Evolutionary conservation across 805 yeast genomes (phyloP).

Genomic region (Spathaspora arborariae): DNA sequence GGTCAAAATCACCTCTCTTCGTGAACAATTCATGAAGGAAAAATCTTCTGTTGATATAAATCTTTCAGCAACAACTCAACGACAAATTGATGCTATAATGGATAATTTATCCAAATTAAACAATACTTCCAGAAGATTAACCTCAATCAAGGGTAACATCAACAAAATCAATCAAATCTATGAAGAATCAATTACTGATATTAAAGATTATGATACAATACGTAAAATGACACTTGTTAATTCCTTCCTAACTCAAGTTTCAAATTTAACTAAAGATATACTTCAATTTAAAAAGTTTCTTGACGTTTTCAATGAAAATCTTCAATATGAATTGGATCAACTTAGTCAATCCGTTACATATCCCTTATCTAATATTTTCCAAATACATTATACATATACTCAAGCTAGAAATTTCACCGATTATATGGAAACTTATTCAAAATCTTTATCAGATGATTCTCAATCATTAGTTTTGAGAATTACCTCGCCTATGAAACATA

Average conservation of each 20-base stretch:
- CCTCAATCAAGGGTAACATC: slow-evolving; percentile 36
- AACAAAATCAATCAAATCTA: slow-evolving; percentile 48
- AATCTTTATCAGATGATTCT: slow-evolving; percentile 53
- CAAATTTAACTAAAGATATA: slow-evolving; percentile 60
- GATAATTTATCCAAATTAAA: slow-evolving; percentile 50
- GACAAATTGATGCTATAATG: slow-evolving; percentile 55
- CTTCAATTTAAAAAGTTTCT: slow-evolving; percentile 50
- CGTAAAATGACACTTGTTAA: slow-evolving; percentile 63
- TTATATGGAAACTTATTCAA: slow-evolving; percentile 57
- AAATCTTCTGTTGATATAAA: slow-evolving; percentile 74
- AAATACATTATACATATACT: slow-evolving; percentile 67
- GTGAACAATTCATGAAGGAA: slow-evolving; percentile 60
- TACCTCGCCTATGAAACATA: slow-evolving; percentile 43
- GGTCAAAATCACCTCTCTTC: slow-evolving; percentile 48
- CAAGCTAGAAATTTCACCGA: slow-evolving; percentile 77
- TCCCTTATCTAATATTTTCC: slow-evolving; percentile 52
- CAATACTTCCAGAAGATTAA: slow-evolving; percentile 34
- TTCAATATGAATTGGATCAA: slow-evolving; percentile 44
- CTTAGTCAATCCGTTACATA: slow-evolving; percentile 30
- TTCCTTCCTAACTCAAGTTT: slow-evolving; percentile 69
- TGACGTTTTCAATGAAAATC: slow-evolving; percentile 46
- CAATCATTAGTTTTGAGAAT: slow-evolving; percentile 61
- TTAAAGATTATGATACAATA: slow-evolving; percentile 66
- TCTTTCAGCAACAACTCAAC: slow-evolving; percentile 64
- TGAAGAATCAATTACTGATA: slow-evolving; percentile 53